Base-by-base conservation (phyloP, 2,329 filamentous ascomycete species). In the Bipolaris sorokiniana region DNA sequence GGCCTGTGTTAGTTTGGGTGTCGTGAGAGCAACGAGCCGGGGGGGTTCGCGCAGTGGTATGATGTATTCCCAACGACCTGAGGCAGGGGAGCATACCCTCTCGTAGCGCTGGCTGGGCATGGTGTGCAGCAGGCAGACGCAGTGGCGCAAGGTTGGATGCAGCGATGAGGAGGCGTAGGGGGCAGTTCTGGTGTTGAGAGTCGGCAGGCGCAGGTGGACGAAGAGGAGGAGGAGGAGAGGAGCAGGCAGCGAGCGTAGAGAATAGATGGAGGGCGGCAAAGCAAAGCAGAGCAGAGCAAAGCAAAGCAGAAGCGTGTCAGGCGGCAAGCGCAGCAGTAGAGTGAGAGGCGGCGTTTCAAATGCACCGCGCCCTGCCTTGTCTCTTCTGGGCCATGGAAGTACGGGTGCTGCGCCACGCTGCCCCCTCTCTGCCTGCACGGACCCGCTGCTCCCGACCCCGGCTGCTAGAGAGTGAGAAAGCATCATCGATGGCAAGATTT, bases 81-180 rank as follows among this genome's bases (percentile, higher is more conserved):
- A 51, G 58, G 26, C 44, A 46, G 44, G 40, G 52, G 56, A 62
- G 76, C 79, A 59, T 76, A 82, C 80, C 70, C 79, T 72, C 67
- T 82, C 76, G 65, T 82, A 83, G 65, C 79, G 78, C 70, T 81
- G 79, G 49, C 71, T 70, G 61, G 77, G 78, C 80, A 82, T 82
- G 64, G 53, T 75, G 46, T 37, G 56, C 44, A 50, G 46, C 54
- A 53, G 54, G 28, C 38, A 50, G 44, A 63, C 53, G 51, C 44
- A 58, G 48, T 26, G 45, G 22, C 42, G 20, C 46, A 18, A 16
- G 37, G 63, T 46, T 26, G n/a, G 22, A 51, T 33, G 11, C 11
- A 11, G 48, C 36, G 41, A 22, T 18, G 48, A 42, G 36, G 44
- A 46, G 28, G 28, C 28, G 41, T 33, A 45, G 15, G 44, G 23